A percentile compares a stretch with the other conserved stretches of the same genome.
Conservation (phyloP, 2,329 filamentous ascomycete species). For the Talaromyces sp. region DNA sequence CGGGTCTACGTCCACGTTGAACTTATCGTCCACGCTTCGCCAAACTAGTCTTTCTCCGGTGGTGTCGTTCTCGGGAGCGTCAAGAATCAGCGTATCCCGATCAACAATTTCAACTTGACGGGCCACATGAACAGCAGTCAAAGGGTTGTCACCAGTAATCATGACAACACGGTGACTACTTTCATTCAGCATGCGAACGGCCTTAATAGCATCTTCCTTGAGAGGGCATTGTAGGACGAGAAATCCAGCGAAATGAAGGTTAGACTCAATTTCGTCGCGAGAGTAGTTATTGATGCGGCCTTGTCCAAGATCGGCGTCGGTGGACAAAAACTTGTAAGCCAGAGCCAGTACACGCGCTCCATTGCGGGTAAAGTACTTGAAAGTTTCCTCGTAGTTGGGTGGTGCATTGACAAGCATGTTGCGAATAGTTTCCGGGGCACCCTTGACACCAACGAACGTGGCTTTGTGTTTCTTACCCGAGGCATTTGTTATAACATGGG, state of each 20-base stretch:
- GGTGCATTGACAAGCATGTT: constrained; percentile 84
- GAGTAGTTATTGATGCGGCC: constrained; percentile 88
- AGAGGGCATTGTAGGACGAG: constrained; percentile 90
- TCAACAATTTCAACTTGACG: constrained; percentile 96
- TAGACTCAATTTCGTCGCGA: constrained; percentile 83
- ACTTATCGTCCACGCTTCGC: constrained; percentile 89
- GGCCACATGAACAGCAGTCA: constrained; percentile 94
- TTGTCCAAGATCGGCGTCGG: constrained; percentile 74
- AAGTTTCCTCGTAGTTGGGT: constrained; percentile 91
- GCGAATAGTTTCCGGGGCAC: constrained; percentile 92
- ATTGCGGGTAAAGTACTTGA: constrained; percentile 94
- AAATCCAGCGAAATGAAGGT: constrained; percentile 87
- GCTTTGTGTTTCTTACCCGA: constrained; percentile 72
- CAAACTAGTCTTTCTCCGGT: constrained; percentile 79
- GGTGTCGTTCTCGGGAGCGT: constrained; percentile 85
- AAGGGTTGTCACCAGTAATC: constrained; percentile 97
- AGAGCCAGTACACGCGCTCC: constrained; percentile 90
- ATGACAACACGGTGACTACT: constrained; percentile 98
- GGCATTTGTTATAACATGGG: constrained; percentile 68
- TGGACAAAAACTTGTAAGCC: constrained; percentile 85
- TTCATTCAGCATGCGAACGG: constrained; percentile 95
- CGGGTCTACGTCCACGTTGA: constrained; percentile 79
- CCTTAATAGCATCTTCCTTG: constrained; percentile 91
- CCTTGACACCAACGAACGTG: constrained; percentile 94
- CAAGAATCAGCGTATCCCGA: constrained; percentile 87